Conservation (phyloP, 805 yeast species). For the Clavispora fructus region DNA sequence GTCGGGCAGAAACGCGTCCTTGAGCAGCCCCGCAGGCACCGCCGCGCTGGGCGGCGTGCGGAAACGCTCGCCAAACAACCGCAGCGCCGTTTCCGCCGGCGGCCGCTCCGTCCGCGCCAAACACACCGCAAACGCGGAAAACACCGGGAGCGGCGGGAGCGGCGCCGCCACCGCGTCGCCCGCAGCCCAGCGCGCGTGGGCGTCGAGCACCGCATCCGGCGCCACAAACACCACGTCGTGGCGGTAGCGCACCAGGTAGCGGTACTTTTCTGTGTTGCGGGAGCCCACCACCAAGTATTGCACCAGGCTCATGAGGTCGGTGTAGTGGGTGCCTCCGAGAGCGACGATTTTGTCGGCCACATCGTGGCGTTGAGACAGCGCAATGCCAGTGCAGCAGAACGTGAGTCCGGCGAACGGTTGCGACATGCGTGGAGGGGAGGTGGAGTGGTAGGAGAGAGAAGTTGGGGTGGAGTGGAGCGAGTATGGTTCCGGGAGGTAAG, state of each 20-base stretch:
- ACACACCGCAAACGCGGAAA: slow-evolving; percentile 42
- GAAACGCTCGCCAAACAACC: slow-evolving; percentile 18
- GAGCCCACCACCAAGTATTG: slow-evolving; percentile 57
- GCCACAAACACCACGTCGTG: slow-evolving; percentile 54
- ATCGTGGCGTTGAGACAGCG: slow-evolving; percentile 34
- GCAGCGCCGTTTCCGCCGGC: slow-evolving; percentile 5
- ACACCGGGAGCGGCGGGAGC: slow-evolving; percentile 33
- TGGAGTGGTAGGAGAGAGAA: neutral
- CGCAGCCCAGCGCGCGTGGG: slow-evolving; percentile 48
- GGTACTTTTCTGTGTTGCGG: slow-evolving; percentile 50
- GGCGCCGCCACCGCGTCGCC: slow-evolving; percentile 31
- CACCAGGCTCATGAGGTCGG: slow-evolving; percentile 58
- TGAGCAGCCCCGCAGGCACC: slow-evolving; percentile 6
- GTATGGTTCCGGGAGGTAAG: no score
- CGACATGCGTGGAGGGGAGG: slow-evolving; percentile 5
- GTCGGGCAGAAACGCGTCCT: slow-evolving; percentile 18
- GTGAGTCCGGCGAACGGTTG: slow-evolving; percentile 43
- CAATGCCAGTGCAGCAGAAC: slow-evolving; percentile 56
- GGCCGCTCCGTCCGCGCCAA: slow-evolving; percentile 33
- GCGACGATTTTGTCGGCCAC: slow-evolving; percentile 42
- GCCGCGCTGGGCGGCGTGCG: slow-evolving; percentile 15
- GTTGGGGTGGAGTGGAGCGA: neutral
- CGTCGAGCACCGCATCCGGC: slow-evolving; percentile 38
- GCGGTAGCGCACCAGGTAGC: slow-evolving; percentile 45
- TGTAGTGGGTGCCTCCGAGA: slow-evolving; percentile 56